Evolutionary conservation across 148 eudicot species (phyloP), one percentile per base, ranked within the genome.

Genomic region (Nepenthes gracilis): DNA sequence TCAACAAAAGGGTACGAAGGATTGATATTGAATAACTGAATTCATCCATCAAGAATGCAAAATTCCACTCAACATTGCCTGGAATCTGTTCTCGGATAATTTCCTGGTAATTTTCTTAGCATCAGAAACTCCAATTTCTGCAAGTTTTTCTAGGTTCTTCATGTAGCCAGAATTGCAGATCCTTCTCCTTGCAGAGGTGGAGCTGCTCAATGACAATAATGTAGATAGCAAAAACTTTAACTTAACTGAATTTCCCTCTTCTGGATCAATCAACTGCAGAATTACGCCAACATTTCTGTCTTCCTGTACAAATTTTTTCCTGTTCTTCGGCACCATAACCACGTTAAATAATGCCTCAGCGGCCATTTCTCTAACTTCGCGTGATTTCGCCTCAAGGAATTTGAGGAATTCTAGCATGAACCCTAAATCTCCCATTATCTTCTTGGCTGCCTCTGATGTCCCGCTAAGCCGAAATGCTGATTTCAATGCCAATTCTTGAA

Each of bases 391-490:
- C 5, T 81, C 87, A 0, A 93, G 75, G 59, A 88, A 86, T 52
- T 80, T 88, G 9, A 81, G 70, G n/a, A 93, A 76, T 61, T 84
- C 99, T 0, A 74, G 70, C 79, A 93, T 82, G 9, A 88, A 88
- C 23, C 96, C 98, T 0, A 67, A 71, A 32, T 93, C 89, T 0
- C 96, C 99, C 87, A 93, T 88, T 12, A 75, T 65, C 74, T 84
- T 93, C 65, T 83, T 78, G 23, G 83, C 90, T 38, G 88, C 87
- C 36, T 80, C 92, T 4, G 91, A 88, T 1, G 74, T 73, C 35
- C 73, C 71, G 56, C 83, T 78, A 0, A 93, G 76, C 69, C 77
- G 71, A 59, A 58, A 79, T 2, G 88, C 76, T 7, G 89, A 81
- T 67, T 86, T 88, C 47, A 88, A 67, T 0, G 92, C 88, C 57